Base-by-base conservation (phyloP, 2,329 filamentous ascomycete species). In the Atkinsonella hypoxylon region DNA sequence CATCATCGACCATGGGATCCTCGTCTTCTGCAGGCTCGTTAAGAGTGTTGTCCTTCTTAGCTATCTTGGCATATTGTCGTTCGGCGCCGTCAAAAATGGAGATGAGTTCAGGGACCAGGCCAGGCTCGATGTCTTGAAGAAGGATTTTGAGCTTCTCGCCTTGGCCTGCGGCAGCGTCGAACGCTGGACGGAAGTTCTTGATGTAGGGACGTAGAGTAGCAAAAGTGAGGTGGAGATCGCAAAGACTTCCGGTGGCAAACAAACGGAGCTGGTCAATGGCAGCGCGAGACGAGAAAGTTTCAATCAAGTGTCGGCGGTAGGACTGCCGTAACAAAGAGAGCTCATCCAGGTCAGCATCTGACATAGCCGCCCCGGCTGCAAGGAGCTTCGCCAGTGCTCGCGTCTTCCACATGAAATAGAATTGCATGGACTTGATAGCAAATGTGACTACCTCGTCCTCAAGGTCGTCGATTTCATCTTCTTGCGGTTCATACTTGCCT, bases 341-440 rank as follows among this genome's bases (percentile, higher is more conserved):
- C 20, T 76, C 67, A 57, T 85, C 79, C 31, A 89, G 70, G 8
- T 81, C 77, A 7, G 71, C 66, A 47, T 79, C 73, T 1, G 79
- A 61, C 50, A 88, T 66, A 48, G 70, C 75, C 4, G 72, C 74
- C 42, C 80, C 76, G 26, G 74, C 73, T 15, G 74, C 69, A 36
- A 87, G 65, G 15, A 76, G 66, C 49, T 75, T 71, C 54, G 74
- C 72, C 53, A 88, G 61, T 48, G 75, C 72, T 49, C 81, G 78
- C 20, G 85, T 78, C 63, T 93, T 91, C 93, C 93, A 98, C 81
- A 95, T 88, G 63, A 96, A 95, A 69, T 96, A 97, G 68, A 94
- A 89, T 45, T 89, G 76, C 47, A 85, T 76, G 2, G 83, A 77
- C 56, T 86, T 85, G 60, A 94, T 85, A 31, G 89, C 84, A 58